phyloP scores from a whole-genome alignment of 2,329 filamentous ascomycete species.

The Penicillium griseofulvum region DNA sequence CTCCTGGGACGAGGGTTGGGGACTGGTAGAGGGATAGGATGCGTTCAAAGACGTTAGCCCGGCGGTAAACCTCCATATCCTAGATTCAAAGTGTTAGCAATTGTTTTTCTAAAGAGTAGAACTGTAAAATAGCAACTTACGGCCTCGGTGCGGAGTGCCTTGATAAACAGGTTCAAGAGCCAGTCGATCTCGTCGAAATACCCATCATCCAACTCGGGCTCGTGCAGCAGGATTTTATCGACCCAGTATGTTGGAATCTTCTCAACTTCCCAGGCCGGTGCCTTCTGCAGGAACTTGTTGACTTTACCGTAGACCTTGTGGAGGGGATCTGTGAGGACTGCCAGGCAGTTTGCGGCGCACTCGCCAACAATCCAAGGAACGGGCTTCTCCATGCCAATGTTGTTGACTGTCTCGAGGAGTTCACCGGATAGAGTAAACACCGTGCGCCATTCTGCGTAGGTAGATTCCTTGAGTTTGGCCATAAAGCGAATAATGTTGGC shows the following conservation, averaged over 20 bases:
- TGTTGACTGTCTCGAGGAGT: conserved; percentile 68
- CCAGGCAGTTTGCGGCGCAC: conserved; percentile 69
- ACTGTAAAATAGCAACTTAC: conserved; percentile 36
- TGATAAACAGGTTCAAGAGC: conserved; percentile 69
- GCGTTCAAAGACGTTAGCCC: conserved; percentile 69
- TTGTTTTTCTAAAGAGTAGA: neutral
- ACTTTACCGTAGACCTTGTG: conserved; percentile 83
- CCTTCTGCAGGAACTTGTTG: conserved; percentile 76
- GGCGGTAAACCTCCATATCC: conserved; percentile 52
- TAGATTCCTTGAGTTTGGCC: conserved; percentile 58
- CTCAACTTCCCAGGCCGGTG: conserved; percentile 67
- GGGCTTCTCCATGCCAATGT: conserved; percentile 54
- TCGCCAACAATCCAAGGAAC: conserved; percentile 73
- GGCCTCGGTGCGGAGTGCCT: conserved; percentile 58
- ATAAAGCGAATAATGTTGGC: conserved; percentile 43
- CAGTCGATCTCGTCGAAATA: conserved; percentile 72
- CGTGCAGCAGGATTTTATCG: conserved; percentile 69
- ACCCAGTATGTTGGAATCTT: conserved; percentile 60
- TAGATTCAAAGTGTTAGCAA: conserved; percentile 20
- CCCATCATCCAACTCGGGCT: conserved; percentile 69
- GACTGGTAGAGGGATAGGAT: conserved; percentile 68
- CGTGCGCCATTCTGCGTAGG: conserved; percentile 72
- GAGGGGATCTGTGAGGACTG: conserved; percentile 70
- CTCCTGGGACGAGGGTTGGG: conserved; percentile 58
- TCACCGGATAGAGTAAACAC: conserved; percentile 78